Conservation (phyloP, 2,329 filamentous ascomycete genomes). For the Rutstroemia sp. region DNA sequence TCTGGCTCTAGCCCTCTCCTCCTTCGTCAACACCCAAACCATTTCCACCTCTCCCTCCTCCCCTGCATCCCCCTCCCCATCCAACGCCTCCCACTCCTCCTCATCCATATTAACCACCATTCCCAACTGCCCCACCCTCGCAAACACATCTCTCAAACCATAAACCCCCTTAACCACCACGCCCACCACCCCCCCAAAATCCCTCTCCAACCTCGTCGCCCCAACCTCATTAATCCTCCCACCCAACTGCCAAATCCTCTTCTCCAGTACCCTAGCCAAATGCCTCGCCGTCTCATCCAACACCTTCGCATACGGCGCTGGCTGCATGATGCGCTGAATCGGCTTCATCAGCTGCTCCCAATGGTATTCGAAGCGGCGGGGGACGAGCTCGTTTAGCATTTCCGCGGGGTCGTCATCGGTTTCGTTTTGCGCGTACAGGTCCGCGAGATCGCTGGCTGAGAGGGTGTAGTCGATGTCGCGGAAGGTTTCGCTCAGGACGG, state of each 20-base stretch:
- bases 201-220: conserved; percentile 75
- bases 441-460: conserved; percentile 52
- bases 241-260: conserved; percentile 74
- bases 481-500: conserved; percentile 81
- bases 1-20: conserved; percentile 68
- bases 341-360: conserved; percentile 86
- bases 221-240: conserved; percentile 72
- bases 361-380: conserved; percentile 70
- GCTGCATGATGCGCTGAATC: conserved; percentile 75
- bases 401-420: conserved; percentile 37
- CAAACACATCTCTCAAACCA: conserved; percentile 68
- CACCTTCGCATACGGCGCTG: conserved; percentile 68
- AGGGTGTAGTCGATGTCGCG: conserved; percentile 83
- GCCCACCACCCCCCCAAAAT: conserved; percentile 68
- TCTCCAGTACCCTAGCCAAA: conserved; percentile 62
- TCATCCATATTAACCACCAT: conserved; percentile 92
- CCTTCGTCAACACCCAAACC: conserved; percentile 62
- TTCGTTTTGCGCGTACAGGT: conserved; percentile 44
- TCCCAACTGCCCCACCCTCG: conserved; percentile 69
- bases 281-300: conserved; percentile 31
- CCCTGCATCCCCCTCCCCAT: conserved; percentile 28
- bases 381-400: conserved; percentile 60
- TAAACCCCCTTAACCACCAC: conserved; percentile 64
- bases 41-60: conserved; percentile 54
- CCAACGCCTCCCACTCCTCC: conserved; percentile 84